Percentiles rank a stretch among this genome's conserved stretches.
phyloP scores from a whole-genome alignment of 139 green algal species.

The Bryopsis sp. region DNA sequence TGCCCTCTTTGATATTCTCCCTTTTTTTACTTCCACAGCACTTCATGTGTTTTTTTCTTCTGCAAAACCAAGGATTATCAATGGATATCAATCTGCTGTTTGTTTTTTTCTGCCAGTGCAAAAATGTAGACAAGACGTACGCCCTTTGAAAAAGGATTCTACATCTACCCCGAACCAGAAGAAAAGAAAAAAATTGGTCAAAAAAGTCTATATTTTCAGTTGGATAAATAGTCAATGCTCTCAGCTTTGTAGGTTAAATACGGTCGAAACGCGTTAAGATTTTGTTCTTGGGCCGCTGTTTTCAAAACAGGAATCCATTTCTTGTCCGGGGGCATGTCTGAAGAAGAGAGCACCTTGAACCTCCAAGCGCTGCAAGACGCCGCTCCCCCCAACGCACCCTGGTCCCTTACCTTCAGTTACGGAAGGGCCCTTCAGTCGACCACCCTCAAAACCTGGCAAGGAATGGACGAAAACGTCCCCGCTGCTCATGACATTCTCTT shows the following conservation, averaged over 20 bases:
- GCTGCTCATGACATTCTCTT: slow-evolving; percentile 85
- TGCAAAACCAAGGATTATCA: too few species aligned
- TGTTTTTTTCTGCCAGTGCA: too few species aligned
- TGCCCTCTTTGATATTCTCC: slow-evolving; percentile 1
- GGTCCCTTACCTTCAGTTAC: slow-evolving; percentile 83
- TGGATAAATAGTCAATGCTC: too few species aligned
- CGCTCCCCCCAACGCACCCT: slow-evolving; percentile 50
- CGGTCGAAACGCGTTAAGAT: background rate
- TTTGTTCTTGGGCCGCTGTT: slow-evolving; percentile 15
- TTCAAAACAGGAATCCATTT: slow-evolving; percentile 46
- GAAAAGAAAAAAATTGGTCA: too few species aligned
- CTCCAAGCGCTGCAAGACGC: slow-evolving; percentile 58
- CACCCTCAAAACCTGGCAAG: slow-evolving; percentile 56
- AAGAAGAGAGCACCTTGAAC: slow-evolving; percentile 81
- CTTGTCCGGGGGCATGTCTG: slow-evolving; percentile 66
- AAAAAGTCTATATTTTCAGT: too few species aligned
- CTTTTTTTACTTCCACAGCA: background rate
- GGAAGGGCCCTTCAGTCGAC: slow-evolving; percentile 70
- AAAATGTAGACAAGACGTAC: too few species aligned
- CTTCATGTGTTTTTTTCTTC: too few species aligned
- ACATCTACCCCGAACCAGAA: too few species aligned
- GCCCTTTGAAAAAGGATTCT: too few species aligned
- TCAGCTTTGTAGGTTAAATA: too few species aligned
- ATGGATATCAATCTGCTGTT: too few species aligned
- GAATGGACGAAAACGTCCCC: slow-evolving; percentile 78